Evolutionary conservation across 2,329 filamentous ascomycete species (phyloP).

Genomic region (Zymoseptoria crescenta): DNA sequence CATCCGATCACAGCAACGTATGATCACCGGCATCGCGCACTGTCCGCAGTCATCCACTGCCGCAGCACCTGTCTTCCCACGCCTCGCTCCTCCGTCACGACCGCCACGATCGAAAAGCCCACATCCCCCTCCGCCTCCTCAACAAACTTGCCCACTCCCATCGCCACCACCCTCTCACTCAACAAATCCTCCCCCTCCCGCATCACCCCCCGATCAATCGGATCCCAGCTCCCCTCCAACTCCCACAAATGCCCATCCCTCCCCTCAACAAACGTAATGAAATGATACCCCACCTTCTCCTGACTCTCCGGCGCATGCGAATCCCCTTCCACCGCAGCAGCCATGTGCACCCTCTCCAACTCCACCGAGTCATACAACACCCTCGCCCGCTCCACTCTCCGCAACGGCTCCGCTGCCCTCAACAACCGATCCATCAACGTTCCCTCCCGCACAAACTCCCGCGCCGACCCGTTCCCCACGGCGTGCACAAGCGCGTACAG

Average conservation of each 20-base stretch:
- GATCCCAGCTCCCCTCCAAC: conserved; percentile 38
- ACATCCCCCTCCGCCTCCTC: conserved; percentile 31
- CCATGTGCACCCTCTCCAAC: conserved; percentile 38
- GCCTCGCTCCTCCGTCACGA: conserved; percentile 24
- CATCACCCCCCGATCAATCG: conserved; percentile 37
- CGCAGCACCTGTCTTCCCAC: no score
- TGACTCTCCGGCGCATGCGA: conserved; percentile 26
- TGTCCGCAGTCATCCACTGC: no score
- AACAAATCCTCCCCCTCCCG: conserved; percentile 38
- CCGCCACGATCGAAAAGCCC: conserved; percentile 39
- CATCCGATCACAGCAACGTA: no score
- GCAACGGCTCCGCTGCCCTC: conserved; percentile 38
- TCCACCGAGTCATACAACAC: conserved; percentile 44
- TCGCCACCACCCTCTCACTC: conserved; percentile 35
- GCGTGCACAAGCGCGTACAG: conserved; percentile 51
- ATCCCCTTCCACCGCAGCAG: conserved; percentile 37
- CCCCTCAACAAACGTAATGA: conserved; percentile 41
- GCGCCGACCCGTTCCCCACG: conserved; percentile 43
- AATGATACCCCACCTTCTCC: conserved; percentile 35
- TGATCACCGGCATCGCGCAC: no score
- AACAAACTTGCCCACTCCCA: conserved; percentile 35
- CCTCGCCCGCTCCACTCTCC: conserved; percentile 38
- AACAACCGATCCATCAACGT: conserved; percentile 41
- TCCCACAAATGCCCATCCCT: conserved; percentile 42
- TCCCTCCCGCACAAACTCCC: conserved; percentile 35